Evolutionary conservation across 2,329 filamentous ascomycete genomes (phyloP).

Genomic region (Teratosphaeria destructans): DNA sequence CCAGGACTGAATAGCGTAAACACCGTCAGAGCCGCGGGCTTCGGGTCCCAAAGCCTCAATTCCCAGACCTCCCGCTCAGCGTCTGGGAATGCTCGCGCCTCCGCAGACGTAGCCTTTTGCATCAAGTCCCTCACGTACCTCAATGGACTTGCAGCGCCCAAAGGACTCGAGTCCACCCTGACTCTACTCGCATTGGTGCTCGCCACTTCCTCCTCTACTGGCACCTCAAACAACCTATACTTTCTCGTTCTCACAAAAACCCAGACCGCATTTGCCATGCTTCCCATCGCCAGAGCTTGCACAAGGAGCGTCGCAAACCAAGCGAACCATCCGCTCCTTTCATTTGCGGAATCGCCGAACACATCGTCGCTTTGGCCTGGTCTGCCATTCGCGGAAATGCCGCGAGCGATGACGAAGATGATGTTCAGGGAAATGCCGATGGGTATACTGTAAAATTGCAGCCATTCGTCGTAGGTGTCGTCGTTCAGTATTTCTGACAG

Average conservation of each 20-base stretch:
- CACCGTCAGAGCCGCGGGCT: slow-evolving; percentile 68
- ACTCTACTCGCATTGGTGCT: slow-evolving; percentile 86
- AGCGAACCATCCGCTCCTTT: slow-evolving; percentile 54
- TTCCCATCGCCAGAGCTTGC: slow-evolving; percentile 56
- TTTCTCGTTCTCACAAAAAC: slow-evolving; percentile 71
- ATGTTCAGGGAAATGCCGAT: slow-evolving; percentile 70
- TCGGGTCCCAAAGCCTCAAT: slow-evolving; percentile 83
- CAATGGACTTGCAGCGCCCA: slow-evolving; percentile 61
- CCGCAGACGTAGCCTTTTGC: slow-evolving; percentile 52
- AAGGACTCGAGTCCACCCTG: slow-evolving; percentile 72
- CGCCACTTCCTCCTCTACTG: slow-evolving; percentile 62
- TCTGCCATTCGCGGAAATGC: slow-evolving; percentile 38
- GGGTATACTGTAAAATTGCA: slow-evolving; percentile 62
- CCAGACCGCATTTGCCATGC: slow-evolving; percentile 67
- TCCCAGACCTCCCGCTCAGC: slow-evolving; percentile 87
- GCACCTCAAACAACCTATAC: slow-evolving; percentile 84
- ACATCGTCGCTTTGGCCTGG: slow-evolving; percentile 55
- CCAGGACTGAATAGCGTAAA: slow-evolving; percentile 90
- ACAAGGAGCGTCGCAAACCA: slow-evolving; percentile 57
- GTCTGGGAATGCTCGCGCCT: slow-evolving; percentile 74
- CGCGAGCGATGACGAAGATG: slow-evolving; percentile 68
- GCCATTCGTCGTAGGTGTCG: slow-evolving; percentile 73
- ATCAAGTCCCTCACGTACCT: slow-evolving; percentile 61
- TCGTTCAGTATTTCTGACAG: slow-evolving; percentile 87
- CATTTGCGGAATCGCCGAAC: slow-evolving; percentile 57